These are phyloP conservation scores for Adansonia gregorii DNA, from an alignment of 441 rosid species.

Conservation along the genomic window DNA sequence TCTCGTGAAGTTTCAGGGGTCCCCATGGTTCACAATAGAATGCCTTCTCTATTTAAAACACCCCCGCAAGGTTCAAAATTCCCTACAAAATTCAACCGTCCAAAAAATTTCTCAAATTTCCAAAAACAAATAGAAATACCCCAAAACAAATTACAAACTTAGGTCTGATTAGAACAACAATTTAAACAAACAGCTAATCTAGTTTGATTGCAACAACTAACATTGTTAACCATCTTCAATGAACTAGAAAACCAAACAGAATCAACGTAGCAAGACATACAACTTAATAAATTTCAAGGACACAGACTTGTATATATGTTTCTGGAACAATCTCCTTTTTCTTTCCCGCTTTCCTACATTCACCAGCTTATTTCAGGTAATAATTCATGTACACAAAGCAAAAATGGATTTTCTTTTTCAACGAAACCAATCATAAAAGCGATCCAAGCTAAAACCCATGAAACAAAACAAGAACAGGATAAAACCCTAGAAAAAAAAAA, in stretches of 20 bases:
- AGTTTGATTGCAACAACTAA: not conserved
- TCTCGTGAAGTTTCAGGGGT: conserved; percentile 76
- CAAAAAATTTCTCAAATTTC: not conserved
- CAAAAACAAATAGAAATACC: not conserved
- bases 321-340: not conserved
- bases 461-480: not conserved
- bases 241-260: not conserved
- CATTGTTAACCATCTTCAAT: not conserved
- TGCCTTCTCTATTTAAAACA: not conserved
- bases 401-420: not conserved
- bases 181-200: not conserved
- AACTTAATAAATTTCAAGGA: not conserved
- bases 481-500: not conserved
- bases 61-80: not conserved
- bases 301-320: not conserved
- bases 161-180: not conserved
- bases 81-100: conserved; percentile 14
- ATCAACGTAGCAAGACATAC: not conserved
- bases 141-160: not conserved
- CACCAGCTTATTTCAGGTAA: not conserved
- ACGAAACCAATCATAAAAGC: not conserved
- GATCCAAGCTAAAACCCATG: not conserved
- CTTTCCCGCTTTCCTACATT: not conserved
- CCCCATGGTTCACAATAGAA: conserved; percentile 44
- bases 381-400: not conserved